A percentile compares a stretch with the other conserved stretches of the same genome.
Conservation (phyloP, 2,329 filamentous ascomycete species). For the Trichoderma koningii region DNA sequence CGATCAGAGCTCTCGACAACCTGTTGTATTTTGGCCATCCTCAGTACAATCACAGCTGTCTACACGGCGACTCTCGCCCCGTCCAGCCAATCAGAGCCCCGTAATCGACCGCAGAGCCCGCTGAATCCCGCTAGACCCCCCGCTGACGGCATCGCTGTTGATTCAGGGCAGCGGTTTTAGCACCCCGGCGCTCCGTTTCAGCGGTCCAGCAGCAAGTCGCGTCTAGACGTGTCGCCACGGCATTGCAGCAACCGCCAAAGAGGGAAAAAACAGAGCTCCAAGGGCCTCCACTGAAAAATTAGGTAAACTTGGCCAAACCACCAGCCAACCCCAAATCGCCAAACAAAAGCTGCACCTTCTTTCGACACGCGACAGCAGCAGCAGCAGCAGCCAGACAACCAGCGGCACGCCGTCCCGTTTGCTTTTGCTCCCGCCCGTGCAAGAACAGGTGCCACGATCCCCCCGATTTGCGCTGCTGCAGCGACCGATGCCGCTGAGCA, state of each 20-base stretch:
- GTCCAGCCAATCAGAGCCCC: slow-evolving; percentile 8
- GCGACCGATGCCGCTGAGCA: slow-evolving; percentile 31
- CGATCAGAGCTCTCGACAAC: not conserved
- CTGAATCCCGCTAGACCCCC: not conserved
- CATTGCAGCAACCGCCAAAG: slow-evolving; percentile 29
- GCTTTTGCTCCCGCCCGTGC: slow-evolving; percentile 10
- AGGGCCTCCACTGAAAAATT: slow-evolving; percentile 26
- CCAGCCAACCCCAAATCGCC: slow-evolving; percentile 2
- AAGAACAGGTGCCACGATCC: slow-evolving; percentile 9
- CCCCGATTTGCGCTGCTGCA: not conserved
- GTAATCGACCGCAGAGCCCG: not conserved
- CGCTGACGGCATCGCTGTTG: slow-evolving; percentile 16
- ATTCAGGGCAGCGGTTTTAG: not conserved
- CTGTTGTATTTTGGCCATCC: too few relatives aligned
- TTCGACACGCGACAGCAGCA: slow-evolving; percentile 19
- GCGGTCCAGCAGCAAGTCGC: slow-evolving; percentile 35
- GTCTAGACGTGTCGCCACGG: slow-evolving; percentile 43
- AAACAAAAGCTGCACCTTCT: slow-evolving; percentile 6
- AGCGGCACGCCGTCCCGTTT: slow-evolving; percentile 3
- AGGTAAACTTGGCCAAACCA: slow-evolving; percentile 26
- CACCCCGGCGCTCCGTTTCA: slow-evolving; percentile 3
- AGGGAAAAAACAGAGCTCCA: not conserved
- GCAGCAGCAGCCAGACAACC: not conserved
- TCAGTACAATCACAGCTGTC: not conserved
- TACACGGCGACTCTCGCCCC: not conserved